Base-by-base conservation (phyloP, 352 stramenopile species). In the Phytophthora capsici region DNA sequence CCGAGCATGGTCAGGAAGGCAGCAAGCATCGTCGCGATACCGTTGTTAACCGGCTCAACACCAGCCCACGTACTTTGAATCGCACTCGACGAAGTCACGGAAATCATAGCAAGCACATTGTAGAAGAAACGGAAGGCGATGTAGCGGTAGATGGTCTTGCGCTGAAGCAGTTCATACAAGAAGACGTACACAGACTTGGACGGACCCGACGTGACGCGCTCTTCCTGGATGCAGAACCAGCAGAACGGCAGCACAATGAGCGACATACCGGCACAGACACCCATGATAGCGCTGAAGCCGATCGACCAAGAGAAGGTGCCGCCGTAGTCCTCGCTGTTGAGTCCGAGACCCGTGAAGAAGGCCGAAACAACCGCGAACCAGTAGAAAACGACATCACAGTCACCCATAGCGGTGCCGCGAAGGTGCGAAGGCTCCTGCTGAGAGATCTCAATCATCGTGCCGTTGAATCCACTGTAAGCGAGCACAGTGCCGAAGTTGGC, bases 401-500 rank as follows among this genome's bases (percentile, higher is more conserved):
- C 71, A 25, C 64, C 81, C 66, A 57, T 68, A 36, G 63, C 72
- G 13, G 58, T 80, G 26, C 84, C 84, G 12, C 80, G 80, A 14
- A 59, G 58, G 40, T 57, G 23, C 10, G 63, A 52, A 0, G 76
- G 58, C 57, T 93, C 84, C n/a, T 73, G 72, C 51, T 90, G 82
- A 17, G 77, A 80, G 2, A 90, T 52, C 30, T 90, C 75, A 22
- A 91, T 82, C 54, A 88, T 70, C 23, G 80, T 69, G 6, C 84
- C 86, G 60, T 93, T 88, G 26, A 78, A 77, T 17, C 82, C 84
- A 22, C 86, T 81, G 71, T 92, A 88, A 12, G 81, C 75, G 51
- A 93, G 85, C 22, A 93, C 82, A 20, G 88, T 91, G 30, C 86
- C 86, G 16, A 93, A 57, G 59, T 90, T 89, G 6, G 85, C 84